Percentiles rank a stretch among this genome's conserved stretches.
These are phyloP conservation scores for Plantago elongata DNA, from an alignment of 257 asterid species.

Conservation along the genomic window DNA sequence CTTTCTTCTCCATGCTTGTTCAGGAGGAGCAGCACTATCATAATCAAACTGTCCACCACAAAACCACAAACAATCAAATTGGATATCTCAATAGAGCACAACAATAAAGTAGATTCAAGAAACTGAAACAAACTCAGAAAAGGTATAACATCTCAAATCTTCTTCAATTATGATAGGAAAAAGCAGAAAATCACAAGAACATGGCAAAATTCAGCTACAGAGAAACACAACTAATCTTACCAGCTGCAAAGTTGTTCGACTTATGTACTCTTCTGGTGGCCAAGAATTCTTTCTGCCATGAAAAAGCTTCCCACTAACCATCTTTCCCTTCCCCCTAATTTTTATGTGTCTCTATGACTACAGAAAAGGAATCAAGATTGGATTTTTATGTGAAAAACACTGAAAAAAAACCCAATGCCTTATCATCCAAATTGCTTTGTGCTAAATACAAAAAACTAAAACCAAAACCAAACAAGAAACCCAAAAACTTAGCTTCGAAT, in stretches of 20 bases:
- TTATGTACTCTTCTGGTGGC: slow-evolving; percentile 91
- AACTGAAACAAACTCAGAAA: background rate
- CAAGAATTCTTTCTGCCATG: slow-evolving; percentile 87
- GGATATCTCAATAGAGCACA: too few relatives aligned
- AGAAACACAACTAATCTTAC: slow-evolving; percentile 30
- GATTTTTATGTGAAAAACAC: slow-evolving; percentile 16
- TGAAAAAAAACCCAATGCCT: slow-evolving; percentile 17
- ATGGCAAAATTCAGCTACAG: slow-evolving; percentile 2
- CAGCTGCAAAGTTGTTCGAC: slow-evolving; percentile 80
- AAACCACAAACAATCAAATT: background rate
- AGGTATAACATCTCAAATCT: too few relatives aligned
- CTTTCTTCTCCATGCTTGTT: slow-evolving; percentile 95
- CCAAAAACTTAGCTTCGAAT: slow-evolving; percentile 34
- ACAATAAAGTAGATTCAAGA: background rate
- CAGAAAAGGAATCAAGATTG: slow-evolving; percentile 21
- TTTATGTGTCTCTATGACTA: background rate
- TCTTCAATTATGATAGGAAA: background rate
- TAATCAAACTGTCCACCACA: slow-evolving; percentile 59
- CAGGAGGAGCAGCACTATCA: slow-evolving; percentile 91
- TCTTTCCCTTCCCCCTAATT: slow-evolving; percentile 30
- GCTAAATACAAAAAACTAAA: slow-evolving; percentile 1
- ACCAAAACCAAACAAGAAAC: background rate
- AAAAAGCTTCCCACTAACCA: slow-evolving; percentile 86
- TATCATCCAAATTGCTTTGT: slow-evolving; percentile 13
- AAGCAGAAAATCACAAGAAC: background rate